phyloP scores from a whole-genome alignment of 2,329 filamentous ascomycete genomes.

The Sporothrix protearum region DNA sequence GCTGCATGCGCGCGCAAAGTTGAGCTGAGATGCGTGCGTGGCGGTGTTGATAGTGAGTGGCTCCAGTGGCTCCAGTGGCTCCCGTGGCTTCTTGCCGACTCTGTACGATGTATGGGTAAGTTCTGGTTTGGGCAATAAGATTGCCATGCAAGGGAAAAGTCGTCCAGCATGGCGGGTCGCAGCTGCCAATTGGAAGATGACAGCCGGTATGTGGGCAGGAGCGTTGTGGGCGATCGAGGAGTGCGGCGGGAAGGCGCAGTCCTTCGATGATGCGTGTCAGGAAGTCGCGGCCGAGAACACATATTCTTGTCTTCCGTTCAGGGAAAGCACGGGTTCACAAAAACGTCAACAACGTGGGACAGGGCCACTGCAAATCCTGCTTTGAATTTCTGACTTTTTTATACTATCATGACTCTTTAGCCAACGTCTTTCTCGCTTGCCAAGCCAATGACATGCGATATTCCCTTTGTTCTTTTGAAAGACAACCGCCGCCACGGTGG shows the following conservation, averaged over 20 bases:
- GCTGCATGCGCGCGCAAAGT: neutral
- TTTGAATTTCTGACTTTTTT: neutral
- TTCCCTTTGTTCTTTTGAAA: neutral
- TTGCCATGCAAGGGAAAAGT: conserved; percentile 1
- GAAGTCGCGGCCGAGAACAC: neutral
- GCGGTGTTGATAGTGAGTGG: neutral
- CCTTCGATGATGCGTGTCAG: neutral
- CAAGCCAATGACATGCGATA: neutral
- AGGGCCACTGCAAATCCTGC: neutral
- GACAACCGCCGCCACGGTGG: neutral
- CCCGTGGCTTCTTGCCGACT: neutral
- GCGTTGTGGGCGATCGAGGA: neutral
- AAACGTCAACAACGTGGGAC: neutral
- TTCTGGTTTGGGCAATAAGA: conserved; percentile 7
- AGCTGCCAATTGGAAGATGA: neutral
- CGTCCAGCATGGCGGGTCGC: neutral
- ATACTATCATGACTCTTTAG: neutral
- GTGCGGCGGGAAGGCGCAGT: neutral
- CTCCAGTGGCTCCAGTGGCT: neutral
- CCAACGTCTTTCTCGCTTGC: neutral
- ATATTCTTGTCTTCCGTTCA: too few species aligned
- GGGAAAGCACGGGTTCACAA: neutral
- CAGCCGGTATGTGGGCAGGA: neutral
- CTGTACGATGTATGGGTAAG: too few species aligned
- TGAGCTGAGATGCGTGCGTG: conserved; percentile 6